Evolutionary conservation across 1,284 basidiomycete genomes (phyloP).

Genomic region (Ceratobasidium sp.): DNA sequence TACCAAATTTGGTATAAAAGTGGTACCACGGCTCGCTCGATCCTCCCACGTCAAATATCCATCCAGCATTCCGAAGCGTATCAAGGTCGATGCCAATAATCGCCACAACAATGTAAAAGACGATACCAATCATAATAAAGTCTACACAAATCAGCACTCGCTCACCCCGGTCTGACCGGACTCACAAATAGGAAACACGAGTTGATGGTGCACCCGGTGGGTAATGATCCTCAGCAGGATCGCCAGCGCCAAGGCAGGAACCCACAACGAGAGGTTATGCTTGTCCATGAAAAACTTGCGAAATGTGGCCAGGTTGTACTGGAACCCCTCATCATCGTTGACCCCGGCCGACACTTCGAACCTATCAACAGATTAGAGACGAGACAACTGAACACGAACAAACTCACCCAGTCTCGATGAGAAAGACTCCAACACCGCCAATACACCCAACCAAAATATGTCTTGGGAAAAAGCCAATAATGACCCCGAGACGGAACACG

Average conservation of each 20-base stretch:
- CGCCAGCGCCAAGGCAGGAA: constrained; percentile 82
- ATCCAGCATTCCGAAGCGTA: constrained; percentile 75
- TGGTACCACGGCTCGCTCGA: constrained; percentile 81
- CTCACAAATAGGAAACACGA: constrained; percentile 91
- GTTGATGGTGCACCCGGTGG: constrained; percentile 84
- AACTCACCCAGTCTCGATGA: constrained; percentile 86
- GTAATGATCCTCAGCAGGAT: constrained; percentile 86
- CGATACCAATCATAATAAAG: constrained; percentile 84
- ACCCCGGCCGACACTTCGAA: constrained; percentile 88
- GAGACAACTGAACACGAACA: neutral
- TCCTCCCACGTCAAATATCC: constrained; percentile 88
- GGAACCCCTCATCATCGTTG: constrained; percentile 81
- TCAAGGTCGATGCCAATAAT: constrained; percentile 74
- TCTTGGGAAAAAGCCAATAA: constrained; percentile 96
- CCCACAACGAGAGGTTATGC: constrained; percentile 79
- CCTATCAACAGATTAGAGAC: constrained; percentile 57
- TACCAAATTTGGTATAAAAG: constrained; percentile 84
- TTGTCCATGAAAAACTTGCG: constrained; percentile 70
- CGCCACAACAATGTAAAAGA: constrained; percentile 87
- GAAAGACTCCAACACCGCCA: constrained; percentile 94
- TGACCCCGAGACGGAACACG: constrained; percentile 81
- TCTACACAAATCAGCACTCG: constrained; percentile 60
- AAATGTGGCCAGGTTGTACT: constrained; percentile 75
- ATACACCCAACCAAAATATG: constrained; percentile 97
- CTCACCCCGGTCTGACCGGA: constrained; percentile 49